Percentiles rank a stretch among this genome's conserved stretches.
These are phyloP conservation scores for Diplodia intermedia DNA, from an alignment of 2,329 filamentous ascomycete species.

Conservation along the genomic window DNA sequence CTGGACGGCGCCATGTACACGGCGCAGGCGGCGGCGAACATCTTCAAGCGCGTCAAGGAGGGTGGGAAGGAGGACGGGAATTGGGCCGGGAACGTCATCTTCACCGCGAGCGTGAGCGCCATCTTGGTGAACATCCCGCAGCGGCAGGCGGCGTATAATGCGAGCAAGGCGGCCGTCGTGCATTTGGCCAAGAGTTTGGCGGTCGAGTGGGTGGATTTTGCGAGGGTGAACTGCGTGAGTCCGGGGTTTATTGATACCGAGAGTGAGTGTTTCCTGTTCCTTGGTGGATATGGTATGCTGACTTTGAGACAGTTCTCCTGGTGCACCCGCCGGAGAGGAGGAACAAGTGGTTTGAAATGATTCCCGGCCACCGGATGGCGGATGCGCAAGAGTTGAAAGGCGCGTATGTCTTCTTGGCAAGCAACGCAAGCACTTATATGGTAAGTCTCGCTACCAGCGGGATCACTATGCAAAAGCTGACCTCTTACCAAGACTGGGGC, in stretches of 20 bases:
- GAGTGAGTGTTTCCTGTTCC: slow-evolving; percentile 1
- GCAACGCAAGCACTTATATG: slow-evolving; percentile 32
- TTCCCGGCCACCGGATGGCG: slow-evolving; percentile 17
- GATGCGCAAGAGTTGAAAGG: slow-evolving; percentile 30
- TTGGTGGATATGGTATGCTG: background rate
- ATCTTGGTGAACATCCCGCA: slow-evolving; percentile 51
- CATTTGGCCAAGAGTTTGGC: slow-evolving; percentile 37
- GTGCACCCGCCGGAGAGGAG: slow-evolving; percentile 25
- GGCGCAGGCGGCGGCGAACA: slow-evolving; percentile 48
- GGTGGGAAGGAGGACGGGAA: slow-evolving; percentile 35
- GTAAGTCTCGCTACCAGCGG: background rate
- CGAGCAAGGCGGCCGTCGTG: slow-evolving; percentile 38
- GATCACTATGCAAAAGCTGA: background rate
- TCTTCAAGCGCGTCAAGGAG: slow-evolving; percentile 47
- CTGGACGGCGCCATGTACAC: slow-evolving; percentile 49
- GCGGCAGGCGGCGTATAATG: slow-evolving; percentile 44
- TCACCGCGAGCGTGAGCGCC: slow-evolving; percentile 50
- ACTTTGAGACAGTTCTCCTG: slow-evolving; percentile 4
- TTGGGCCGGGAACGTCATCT: slow-evolving; percentile 44
- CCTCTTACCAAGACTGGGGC: slow-evolving; percentile 3
- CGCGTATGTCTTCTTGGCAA: slow-evolving; percentile 31
- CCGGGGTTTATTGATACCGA: slow-evolving; percentile 31
- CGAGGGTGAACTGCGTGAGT: slow-evolving; percentile 31
- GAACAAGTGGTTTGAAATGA: slow-evolving; percentile 31
- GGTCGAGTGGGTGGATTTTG: slow-evolving; percentile 40